Base-by-base conservation (phyloP, 148 eudicot genomes). In the Silene uniflora region DNA sequence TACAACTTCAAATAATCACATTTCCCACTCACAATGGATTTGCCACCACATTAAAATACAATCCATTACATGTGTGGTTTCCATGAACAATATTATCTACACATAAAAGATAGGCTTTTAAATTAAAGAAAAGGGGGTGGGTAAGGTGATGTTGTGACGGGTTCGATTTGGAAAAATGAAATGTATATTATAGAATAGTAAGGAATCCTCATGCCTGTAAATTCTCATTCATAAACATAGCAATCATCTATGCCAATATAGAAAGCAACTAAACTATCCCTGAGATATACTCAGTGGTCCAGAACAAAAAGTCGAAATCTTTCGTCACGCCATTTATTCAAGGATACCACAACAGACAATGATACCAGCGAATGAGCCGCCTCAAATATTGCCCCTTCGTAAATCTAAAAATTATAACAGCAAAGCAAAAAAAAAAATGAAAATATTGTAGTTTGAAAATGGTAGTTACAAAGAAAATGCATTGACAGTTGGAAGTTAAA, bases 231-330 rank as follows among this genome's bases (percentile, higher is more conserved):
- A 35, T 47, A 52, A 32, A 81, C 73, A 74, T 71, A 77, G 62
- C 81, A 77, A 77, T 81, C 78, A 62, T 66, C 47, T 64, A 69
- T 42, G 27, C 72, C 77, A 69, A 77, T 73, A 73, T 69, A 62
- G 84, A 81, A 77, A 81, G 84, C 84, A 81, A 81, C 84, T 81
- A 69, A 54, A 25, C 81, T 54, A 68, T 18, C 71, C 73, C 69
- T 69, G 74, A 62, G 77, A 73, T 73, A 81, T 77, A 77, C 80
- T 73, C n/a, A 61, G 77, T 74, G 81, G 84, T 81, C 84, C 84
- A 81, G 23, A 14, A n/a, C 18, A 65, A 52, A 76, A 73, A 44
- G 78, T 81, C 71, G 70, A 73, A 81, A 81, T 77, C 80, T 73
- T 81, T 77, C 66, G 21, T 68, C 84, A 81, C 72, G 62, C 84